Percentiles rank a stretch among this genome's conserved stretches.
Conservation (phyloP, 768 basidiomycete genomes). For the Pluteus cervinus region DNA sequence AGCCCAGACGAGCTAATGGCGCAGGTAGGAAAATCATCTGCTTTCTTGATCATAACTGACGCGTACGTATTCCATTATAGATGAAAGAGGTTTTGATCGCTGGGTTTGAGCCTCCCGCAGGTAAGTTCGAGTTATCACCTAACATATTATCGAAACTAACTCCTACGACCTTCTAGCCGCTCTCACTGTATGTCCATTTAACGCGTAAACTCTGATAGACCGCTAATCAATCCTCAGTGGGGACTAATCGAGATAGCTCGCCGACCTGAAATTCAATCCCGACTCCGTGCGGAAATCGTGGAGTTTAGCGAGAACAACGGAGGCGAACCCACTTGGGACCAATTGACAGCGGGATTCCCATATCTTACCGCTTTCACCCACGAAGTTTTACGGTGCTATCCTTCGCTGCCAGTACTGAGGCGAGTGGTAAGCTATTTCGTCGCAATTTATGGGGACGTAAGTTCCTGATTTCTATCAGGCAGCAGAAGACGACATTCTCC, state of each 20-base stretch:
- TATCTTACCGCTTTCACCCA: constrained; percentile 35
- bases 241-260: constrained; percentile 25
- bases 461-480: constrained; percentile 17
- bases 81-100: constrained; percentile 13
- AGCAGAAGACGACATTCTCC: constrained; percentile 27
- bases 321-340: constrained; percentile 5
- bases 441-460: neutral
- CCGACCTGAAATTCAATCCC: constrained; percentile 20
- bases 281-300: constrained; percentile 22
- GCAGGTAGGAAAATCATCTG: constrained; percentile 18
- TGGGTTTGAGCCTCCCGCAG: constrained; percentile 12
- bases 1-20: constrained; percentile 35
- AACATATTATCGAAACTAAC: neutral
- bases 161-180: neutral
- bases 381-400: constrained; percentile 33
- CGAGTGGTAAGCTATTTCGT: constrained; percentile 17
- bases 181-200: too few species aligned
- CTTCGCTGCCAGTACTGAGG: constrained; percentile 21
- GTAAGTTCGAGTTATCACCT: neutral
- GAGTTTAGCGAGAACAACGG: constrained; percentile 4
- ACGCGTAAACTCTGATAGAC: too few species aligned
- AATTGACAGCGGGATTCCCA: constrained; percentile 18
- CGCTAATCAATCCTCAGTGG: constrained; percentile 22
- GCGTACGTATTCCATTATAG: too few species aligned
- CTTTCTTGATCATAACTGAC: constrained; percentile 17